Evolutionary conservation across 768 basidiomycete species (phyloP).

Genomic region (Tephrocybe sp.): DNA sequence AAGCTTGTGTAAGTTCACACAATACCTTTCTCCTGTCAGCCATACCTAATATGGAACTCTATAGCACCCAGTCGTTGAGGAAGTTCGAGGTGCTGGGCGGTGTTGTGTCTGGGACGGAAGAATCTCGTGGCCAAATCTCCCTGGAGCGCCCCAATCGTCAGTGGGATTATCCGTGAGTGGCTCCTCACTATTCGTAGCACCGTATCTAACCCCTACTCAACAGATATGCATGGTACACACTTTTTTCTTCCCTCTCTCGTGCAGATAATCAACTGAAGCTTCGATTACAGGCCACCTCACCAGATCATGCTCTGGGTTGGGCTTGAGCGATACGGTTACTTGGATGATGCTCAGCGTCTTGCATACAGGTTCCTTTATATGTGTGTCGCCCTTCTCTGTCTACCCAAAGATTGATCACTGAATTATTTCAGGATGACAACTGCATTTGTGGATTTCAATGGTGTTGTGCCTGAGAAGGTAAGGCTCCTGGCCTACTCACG

Average conservation of each 20-base stretch:
- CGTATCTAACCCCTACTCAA: conserved; percentile 10
- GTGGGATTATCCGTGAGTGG: conserved; percentile 93
- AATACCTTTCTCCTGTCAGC: conserved; percentile 1
- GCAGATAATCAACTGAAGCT: conserved; percentile 13
- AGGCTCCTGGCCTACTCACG: conserved; percentile 9
- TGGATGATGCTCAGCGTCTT: conserved; percentile 89
- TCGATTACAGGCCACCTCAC: conserved; percentile 75
- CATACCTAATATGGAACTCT: conserved; percentile 18
- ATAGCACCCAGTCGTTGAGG: conserved; percentile 79
- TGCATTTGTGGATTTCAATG: conserved; percentile 95
- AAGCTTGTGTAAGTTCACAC: conserved; percentile 75
- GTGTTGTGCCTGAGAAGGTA: conserved; percentile 96
- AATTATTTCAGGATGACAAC: conserved; percentile 74
- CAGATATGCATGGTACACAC: conserved; percentile 66
- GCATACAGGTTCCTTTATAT: conserved; percentile 99
- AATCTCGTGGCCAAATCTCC: conserved; percentile 93
- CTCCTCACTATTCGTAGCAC: conserved; percentile 6
- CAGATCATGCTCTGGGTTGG: conserved; percentile 99
- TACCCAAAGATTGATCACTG: neutral
- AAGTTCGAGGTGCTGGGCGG: conserved; percentile 98
- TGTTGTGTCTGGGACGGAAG: conserved; percentile 94
- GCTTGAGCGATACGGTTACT: conserved; percentile 92
- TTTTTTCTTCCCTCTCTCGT: neutral
- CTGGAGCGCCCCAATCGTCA: conserved; percentile 96
- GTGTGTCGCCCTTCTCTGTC: conserved; percentile 36